A percentile compares a stretch with the other conserved stretches of the same genome.
These are phyloP conservation scores for Metschnikowia baotianmanensis DNA, from an alignment of 805 yeast species.

Conservation along the genomic window DNA sequence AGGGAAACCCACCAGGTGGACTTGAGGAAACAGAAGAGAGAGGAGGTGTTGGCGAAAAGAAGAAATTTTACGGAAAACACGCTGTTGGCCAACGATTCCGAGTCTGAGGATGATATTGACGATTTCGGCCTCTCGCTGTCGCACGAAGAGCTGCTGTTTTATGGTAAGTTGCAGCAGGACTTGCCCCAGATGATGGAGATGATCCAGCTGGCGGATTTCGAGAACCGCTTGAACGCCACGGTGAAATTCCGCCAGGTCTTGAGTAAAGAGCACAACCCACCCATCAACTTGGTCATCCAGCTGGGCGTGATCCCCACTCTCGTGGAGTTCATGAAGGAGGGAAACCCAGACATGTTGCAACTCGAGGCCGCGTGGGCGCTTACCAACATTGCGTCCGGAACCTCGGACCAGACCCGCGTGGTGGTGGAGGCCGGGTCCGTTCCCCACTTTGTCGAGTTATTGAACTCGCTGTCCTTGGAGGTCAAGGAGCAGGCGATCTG, in stretches of 20 bases:
- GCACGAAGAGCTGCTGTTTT: constrained; percentile 45
- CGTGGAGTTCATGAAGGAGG: constrained; percentile 73
- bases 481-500: constrained; percentile 98
- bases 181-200: constrained; percentile 84
- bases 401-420: constrained; percentile 80
- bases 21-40: constrained; percentile 93
- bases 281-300: constrained; percentile 88
- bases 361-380: constrained; percentile 99
- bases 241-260: constrained; percentile 89
- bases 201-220: constrained; percentile 71
- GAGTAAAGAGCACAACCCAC: constrained; percentile 94
- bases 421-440: constrained; percentile 95
- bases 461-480: constrained; percentile 78
- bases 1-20: constrained; percentile 97
- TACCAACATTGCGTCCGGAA: constrained; percentile 95
- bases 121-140: constrained; percentile 40
- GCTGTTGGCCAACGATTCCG: constrained; percentile 37
- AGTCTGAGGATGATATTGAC: constrained; percentile 40
- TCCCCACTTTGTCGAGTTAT: constrained; percentile 80
- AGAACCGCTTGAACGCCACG: constrained; percentile 82
- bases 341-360: constrained; percentile 83
- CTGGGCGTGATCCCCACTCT: constrained; percentile 91
- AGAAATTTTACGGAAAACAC: constrained; percentile 58
- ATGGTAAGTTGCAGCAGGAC: constrained; percentile 49
- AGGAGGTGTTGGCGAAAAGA: constrained; percentile 90